Evolutionary conservation across 2,329 filamentous ascomycete genomes (phyloP), one percentile per base, ranked within the genome.

Genomic region (Colletotrichum salicis): DNA sequence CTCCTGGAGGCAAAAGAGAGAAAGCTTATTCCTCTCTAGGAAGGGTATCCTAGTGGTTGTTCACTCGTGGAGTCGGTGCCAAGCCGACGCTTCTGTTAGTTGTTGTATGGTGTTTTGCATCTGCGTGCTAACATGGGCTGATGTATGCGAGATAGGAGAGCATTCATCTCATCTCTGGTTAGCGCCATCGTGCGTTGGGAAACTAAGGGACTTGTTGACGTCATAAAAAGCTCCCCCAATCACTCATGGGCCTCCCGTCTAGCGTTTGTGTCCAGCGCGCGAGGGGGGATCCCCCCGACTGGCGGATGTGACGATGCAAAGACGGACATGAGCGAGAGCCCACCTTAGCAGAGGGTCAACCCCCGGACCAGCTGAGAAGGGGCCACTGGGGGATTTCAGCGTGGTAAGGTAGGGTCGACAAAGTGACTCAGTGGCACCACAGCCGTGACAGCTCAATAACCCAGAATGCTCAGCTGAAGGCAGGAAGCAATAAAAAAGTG

Each of bases 201-300:
- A 64, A 64, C 59, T 45, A 70, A 67, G 65, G 59, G 59, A 69
- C 59, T 54, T 56, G 35, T 69, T 70, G 70, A 71, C 65, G 70
- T 71, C 70, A 71, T 70, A 51, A 15, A 29, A 22, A 22, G 4
- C 45, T n/a, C 31, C 52, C 13, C 41, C 63, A 63, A 48, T 58
- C 24, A 62, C 41, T 31, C 41, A 54, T 55, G 35, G 69, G 58
- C 64, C 56, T 37, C n/a, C n/a, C 7, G n/a, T 19, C 27, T 71
- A 71, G 64, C 27, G 59, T 27, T n/a, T n/a, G 27, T 24, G 27
- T 35, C 27, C 22, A 37, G 66, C n/a, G 31, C 45, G 33, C 27
- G 27, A 29, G 27, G 27, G 11, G 33, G 33, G 7, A 22, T 7
- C 54, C 58, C 60, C 41, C 54, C 64, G 52, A 71, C 58, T 29